Percentiles rank a stretch among this genome's conserved stretches.
phyloP scores from a whole-genome alignment of 148 eudicot species.

The Heliosperma pusillum region DNA sequence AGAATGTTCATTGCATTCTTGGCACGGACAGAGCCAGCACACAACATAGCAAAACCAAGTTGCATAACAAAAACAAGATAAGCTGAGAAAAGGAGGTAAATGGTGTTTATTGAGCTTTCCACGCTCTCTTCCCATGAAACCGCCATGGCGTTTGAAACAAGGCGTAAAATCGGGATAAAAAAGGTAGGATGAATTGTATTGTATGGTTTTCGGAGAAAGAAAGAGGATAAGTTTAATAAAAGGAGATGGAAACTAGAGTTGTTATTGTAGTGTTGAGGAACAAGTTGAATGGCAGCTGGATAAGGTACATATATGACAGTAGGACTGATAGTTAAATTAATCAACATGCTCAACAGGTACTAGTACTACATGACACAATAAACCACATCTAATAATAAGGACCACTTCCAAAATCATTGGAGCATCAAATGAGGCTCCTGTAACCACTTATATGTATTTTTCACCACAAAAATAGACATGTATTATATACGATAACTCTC shows the following conservation, averaged over 20 bases:
- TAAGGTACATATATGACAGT: slow-evolving; percentile 4
- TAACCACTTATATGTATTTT: slow-evolving; percentile 4
- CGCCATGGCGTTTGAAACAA: slow-evolving; percentile 19
- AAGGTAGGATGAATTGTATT: not conserved
- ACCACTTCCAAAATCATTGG: slow-evolving; percentile 26
- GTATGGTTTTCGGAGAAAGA: slow-evolving; percentile 14
- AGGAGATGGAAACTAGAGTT: not conserved
- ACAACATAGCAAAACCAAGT: slow-evolving; percentile 79
- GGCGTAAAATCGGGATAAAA: not conserved
- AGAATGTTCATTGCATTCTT: slow-evolving; percentile 78
- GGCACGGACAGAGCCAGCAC: slow-evolving; percentile 83
- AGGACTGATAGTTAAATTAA: slow-evolving; percentile 17
- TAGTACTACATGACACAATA: slow-evolving; percentile 16
- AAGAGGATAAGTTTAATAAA: slow-evolving; percentile 4
- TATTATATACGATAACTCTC: not conserved
- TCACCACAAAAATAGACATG: not conserved
- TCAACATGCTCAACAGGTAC: slow-evolving; percentile 5
- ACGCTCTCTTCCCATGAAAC: slow-evolving; percentile 35
- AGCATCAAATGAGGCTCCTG: slow-evolving; percentile 1
- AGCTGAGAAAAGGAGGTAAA: slow-evolving; percentile 53
- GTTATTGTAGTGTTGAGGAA: slow-evolving; percentile 1
- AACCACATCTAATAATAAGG: slow-evolving; percentile 7
- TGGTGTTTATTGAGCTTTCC: slow-evolving; percentile 25
- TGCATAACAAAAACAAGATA: slow-evolving; percentile 74
- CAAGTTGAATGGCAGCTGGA: slow-evolving; percentile 22